These are phyloP conservation scores for Halenospora varia DNA, from an alignment of 495 filamentous ascomycete species.

Conservation along the genomic window DNA sequence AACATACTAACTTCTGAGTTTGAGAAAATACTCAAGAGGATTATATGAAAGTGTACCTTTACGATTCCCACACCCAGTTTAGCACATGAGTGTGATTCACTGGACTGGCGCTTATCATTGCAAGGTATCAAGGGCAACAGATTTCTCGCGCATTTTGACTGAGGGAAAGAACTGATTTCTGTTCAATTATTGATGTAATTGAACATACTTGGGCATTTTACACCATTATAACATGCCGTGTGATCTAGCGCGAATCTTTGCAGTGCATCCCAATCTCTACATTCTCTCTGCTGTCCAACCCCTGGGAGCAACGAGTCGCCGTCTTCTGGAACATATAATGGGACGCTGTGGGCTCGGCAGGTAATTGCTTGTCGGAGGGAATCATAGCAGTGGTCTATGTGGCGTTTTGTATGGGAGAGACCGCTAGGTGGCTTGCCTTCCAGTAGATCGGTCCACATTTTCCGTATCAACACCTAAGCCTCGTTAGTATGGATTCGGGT, in stretches of 20 bases:
- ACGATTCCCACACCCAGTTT: no score
- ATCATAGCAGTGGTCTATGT: background rate
- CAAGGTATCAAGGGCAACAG: no score
- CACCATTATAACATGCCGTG: constrained; percentile 1
- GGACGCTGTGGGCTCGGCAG: background rate
- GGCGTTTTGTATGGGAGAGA: background rate
- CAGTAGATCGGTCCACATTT: background rate
- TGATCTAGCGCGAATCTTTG: background rate
- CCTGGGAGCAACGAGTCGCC: background rate
- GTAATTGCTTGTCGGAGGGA: background rate
- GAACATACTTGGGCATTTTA: background rate
- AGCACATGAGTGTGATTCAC: no score
- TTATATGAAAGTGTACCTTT: no score
- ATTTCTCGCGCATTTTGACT: no score
- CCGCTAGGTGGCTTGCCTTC: background rate
- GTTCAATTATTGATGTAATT: background rate
- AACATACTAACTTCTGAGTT: no score
- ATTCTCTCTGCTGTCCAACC: background rate
- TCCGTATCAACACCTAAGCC: background rate
- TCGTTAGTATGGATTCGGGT: background rate
- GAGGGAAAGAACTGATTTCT: background rate
- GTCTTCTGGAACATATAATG: background rate
- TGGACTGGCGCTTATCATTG: no score
- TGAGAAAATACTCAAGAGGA: no score
- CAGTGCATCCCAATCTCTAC: background rate